These are phyloP conservation scores for Lumnitzera littorea DNA, from an alignment of 345 rosid genomes.

Conservation along the genomic window DNA sequence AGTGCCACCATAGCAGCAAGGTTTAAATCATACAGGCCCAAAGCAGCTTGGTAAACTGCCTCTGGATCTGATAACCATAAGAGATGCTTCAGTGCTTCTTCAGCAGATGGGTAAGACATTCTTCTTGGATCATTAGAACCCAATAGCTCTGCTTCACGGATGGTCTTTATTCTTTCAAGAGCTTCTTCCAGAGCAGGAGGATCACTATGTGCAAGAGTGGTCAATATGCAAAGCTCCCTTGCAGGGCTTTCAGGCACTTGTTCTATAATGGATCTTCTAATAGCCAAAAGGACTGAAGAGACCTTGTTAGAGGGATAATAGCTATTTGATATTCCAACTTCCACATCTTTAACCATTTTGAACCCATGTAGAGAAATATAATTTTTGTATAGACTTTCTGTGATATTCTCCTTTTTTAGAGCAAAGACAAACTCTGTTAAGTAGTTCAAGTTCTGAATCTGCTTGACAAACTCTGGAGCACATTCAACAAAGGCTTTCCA, in stretches of 20 bases:
- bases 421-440: constrained; percentile 92
- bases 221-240: constrained; percentile 90
- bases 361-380: constrained; percentile 32
- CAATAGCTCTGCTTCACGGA: constrained; percentile 79
- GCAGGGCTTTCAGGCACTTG: constrained; percentile 74
- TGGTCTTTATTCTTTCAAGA: constrained; percentile 73
- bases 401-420: constrained; percentile 66
- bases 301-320: constrained; percentile 48
- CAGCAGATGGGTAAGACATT: constrained; percentile 70
- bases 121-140: constrained; percentile 50
- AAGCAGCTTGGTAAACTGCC: constrained; percentile 88
- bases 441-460: constrained; percentile 73
- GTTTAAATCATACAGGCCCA: constrained; percentile 92
- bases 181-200: constrained; percentile 91
- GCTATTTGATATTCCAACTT: constrained; percentile 21
- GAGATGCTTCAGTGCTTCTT: constrained; percentile 92
- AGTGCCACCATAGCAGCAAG: constrained; percentile 98
- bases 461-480: constrained; percentile 77
- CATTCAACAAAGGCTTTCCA: constrained; percentile 69
- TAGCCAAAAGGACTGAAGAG: constrained; percentile 66
- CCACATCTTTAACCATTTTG: constrained; percentile 33
- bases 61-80: constrained; percentile 92
- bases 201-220: constrained; percentile 85
- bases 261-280: constrained; percentile 79
- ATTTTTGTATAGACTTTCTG: constrained; percentile 57